phyloP scores from a whole-genome alignment of 1,284 basidiomycete genomes.

The Phellinidium pouzarii region DNA sequence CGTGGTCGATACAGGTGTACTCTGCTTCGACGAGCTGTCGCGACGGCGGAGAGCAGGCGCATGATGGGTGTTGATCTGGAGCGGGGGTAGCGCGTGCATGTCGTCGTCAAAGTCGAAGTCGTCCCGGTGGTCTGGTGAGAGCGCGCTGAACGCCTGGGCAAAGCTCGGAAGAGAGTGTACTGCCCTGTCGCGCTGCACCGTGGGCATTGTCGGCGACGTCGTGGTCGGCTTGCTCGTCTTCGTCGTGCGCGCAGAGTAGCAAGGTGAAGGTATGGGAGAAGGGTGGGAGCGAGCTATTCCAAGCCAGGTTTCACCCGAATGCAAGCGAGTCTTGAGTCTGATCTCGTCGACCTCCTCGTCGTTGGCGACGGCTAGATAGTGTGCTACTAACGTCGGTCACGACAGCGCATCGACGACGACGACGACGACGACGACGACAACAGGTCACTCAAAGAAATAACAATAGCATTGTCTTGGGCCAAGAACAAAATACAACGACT shows the following conservation, averaged over 20 bases:
- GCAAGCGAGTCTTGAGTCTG: neutral
- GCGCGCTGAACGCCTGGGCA: constrained; percentile 18
- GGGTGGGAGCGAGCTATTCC: neutral
- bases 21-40: neutral
- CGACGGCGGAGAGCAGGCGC: neutral
- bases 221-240: neutral
- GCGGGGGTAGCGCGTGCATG: constrained; percentile 7
- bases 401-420: too few relatives aligned
- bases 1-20: neutral
- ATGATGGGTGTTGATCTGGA: constrained; percentile 3
- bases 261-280: neutral
- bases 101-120: neutral
- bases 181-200: neutral
- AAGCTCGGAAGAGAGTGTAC: constrained; percentile 17
- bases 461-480: neutral
- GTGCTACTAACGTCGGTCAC: neutral
- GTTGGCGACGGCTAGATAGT: too few relatives aligned
- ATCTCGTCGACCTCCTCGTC: neutral
- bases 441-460: neutral
- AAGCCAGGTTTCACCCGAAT: neutral
- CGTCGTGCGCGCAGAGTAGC: neutral
- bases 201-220: neutral
- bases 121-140: constrained; percentile 7
- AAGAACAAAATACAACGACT: neutral
- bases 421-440: neutral